Base-by-base conservation (phyloP, 2,329 filamentous ascomycete genomes). In the Emergomyces orientalis region DNA sequence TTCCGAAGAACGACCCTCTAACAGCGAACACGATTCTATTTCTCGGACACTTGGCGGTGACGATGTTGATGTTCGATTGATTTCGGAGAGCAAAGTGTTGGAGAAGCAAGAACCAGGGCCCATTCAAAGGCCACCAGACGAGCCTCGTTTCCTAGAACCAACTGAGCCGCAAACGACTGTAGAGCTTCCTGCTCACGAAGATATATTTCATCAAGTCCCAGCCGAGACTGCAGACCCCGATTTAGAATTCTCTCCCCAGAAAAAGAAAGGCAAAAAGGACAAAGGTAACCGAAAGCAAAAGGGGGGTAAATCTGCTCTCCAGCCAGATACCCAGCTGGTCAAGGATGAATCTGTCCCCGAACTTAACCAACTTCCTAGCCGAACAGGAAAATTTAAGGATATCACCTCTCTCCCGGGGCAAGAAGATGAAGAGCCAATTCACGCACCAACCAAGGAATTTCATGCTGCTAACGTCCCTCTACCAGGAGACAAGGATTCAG, bases 291-390 rank as follows among this genome's bases (percentile, higher is more conserved):
- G 52, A 37, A 55, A n/a, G 41, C 37, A 51, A 34, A 52, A 32
- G 47, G 34, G 22, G 5, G 41, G 55, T 25, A 61, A 67, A 55
- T 30, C 39, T 34, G 19, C 22, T 27, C 34, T n/a, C 43, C 37
- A 61, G 22, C 32, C 45, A 11, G 25, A 9, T n/a, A 17, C 27
- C 9, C 27, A 22, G 27, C 43, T 17, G 9, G n/a, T n/a, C 9
- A 30, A 57, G 37, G 45, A 2, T 47, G 55, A 30, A 2, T 3
- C 47, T 60, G 17, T 32, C 11, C 62, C 63, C 45, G 54, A 65
- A 65, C 32, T 49, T 45, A 41, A 69, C 66, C 65, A 56, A 47
- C 51, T 67, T 65, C 65, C 66, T 62, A 52, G 70, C 62, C 51
- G 67, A 63, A 43, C 63, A 61, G 49, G 65, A 32, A n/a, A 32